phyloP scores from a whole-genome alignment of 1,284 basidiomycete genomes.

The Ceratobasidium sp. region DNA sequence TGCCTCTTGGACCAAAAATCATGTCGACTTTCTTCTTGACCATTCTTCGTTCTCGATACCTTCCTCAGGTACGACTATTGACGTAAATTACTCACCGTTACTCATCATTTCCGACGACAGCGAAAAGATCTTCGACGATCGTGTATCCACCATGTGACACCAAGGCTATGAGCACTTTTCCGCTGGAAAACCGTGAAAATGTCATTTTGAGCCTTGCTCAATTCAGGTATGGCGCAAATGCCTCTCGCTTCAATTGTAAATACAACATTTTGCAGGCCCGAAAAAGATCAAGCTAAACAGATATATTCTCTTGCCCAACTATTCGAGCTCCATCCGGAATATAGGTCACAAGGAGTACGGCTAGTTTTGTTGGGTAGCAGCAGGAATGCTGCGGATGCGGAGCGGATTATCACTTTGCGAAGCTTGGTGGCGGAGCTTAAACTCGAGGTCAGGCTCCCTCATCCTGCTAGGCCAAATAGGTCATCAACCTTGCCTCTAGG shows the following conservation, averaged over 20 bases:
- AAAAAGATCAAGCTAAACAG: slow-evolving; percentile 93
- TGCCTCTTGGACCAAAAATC: slow-evolving; percentile 93
- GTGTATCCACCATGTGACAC: slow-evolving; percentile 97
- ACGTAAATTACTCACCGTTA: neutral
- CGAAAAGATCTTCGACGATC: slow-evolving; percentile 54
- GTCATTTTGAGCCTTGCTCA: slow-evolving; percentile 90
- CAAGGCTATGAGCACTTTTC: slow-evolving; percentile 72
- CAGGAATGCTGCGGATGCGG: slow-evolving; percentile 80
- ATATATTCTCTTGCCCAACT: slow-evolving; percentile 77
- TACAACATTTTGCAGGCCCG: slow-evolving; percentile 72
- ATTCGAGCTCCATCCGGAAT: slow-evolving; percentile 71
- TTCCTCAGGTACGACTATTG: slow-evolving; percentile 3
- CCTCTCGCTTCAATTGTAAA: neutral
- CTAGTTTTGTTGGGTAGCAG: slow-evolving; percentile 87
- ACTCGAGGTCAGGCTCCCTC: slow-evolving; percentile 67
- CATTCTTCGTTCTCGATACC: slow-evolving; percentile 52
- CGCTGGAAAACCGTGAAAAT: slow-evolving; percentile 71
- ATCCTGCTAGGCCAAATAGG: slow-evolving; percentile 13
- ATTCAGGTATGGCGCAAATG: slow-evolving; percentile 71
- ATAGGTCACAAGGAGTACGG: slow-evolving; percentile 60
- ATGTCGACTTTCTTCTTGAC: slow-evolving; percentile 70
- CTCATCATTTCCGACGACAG: slow-evolving; percentile 11
- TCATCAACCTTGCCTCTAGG: slow-evolving; percentile 58
- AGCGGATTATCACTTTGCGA: slow-evolving; percentile 74
- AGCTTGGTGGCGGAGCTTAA: slow-evolving; percentile 71